phyloP scores from a whole-genome alignment of 352 stramenopile genomes.

The Globisporangium cylindrosporum region DNA sequence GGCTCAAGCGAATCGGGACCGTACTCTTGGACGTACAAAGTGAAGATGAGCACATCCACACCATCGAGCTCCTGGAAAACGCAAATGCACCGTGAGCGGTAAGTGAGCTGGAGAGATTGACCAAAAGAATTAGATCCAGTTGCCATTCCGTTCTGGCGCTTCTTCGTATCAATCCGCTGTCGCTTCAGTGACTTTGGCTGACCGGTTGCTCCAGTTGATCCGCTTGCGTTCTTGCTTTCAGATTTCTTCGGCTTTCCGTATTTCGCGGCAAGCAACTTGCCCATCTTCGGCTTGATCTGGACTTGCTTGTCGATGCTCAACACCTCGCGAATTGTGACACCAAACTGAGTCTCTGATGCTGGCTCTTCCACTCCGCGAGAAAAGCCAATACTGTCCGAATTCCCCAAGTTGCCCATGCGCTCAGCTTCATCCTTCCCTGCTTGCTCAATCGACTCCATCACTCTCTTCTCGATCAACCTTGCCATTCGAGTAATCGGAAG shows the following conservation, averaged over 20 bases:
- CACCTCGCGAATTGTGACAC: slow-evolving; percentile 84
- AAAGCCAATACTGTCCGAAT: slow-evolving; percentile 82
- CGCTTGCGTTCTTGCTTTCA: slow-evolving; percentile 19
- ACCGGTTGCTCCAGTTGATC: slow-evolving; percentile 18
- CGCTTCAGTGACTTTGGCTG: slow-evolving; percentile 72
- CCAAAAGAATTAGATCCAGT: slow-evolving; percentile 18
- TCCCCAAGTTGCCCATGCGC: slow-evolving; percentile 80
- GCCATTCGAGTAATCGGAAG: slow-evolving; percentile 84
- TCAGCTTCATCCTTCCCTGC: slow-evolving; percentile 73
- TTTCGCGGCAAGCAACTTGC: slow-evolving; percentile 62
- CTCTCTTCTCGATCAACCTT: slow-evolving; percentile 77
- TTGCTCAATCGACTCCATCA: slow-evolving; percentile 71
- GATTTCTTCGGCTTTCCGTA: slow-evolving; percentile 60
- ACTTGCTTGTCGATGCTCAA: slow-evolving; percentile 87
- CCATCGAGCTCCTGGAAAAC: slow-evolving; percentile 89
- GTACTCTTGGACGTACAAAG: slow-evolving; percentile 89
- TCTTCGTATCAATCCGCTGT: slow-evolving; percentile 36
- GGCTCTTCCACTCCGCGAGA: slow-evolving; percentile 57
- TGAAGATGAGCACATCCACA: slow-evolving; percentile 88
- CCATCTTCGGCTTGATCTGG: slow-evolving; percentile 84
- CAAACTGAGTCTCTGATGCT: slow-evolving; percentile 76
- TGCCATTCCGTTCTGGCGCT: slow-evolving; percentile 28
- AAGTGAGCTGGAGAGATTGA: slow-evolving; percentile 67
- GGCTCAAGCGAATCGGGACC: slow-evolving; percentile 63
- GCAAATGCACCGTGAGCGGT: slow-evolving; percentile 86